A percentile compares a stretch with the other conserved stretches of the same genome.
Evolutionary conservation across 2,329 filamentous ascomycete species (phyloP).

Genomic region (Gliomastix tumulicola): DNA sequence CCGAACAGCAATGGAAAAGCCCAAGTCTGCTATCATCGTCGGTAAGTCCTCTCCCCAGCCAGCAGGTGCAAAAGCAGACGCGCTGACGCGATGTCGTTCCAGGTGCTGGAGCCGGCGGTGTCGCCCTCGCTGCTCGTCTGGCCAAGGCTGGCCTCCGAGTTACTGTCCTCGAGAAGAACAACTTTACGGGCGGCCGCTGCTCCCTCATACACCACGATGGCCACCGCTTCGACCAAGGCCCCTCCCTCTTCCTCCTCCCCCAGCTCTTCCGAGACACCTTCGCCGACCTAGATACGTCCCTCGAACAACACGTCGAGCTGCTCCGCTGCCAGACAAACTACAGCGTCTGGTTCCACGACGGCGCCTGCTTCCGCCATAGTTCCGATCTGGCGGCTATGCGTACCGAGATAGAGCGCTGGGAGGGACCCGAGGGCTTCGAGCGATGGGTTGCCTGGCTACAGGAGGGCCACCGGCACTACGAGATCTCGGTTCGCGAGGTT

Average conservation of each 20-base stretch:
- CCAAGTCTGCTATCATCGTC: constrained; percentile 18
- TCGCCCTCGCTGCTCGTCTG: constrained; percentile 64
- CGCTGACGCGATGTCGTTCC: constrained; percentile 2
- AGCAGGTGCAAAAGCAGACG: background rate
- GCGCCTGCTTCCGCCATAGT: constrained; percentile 54
- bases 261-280: constrained; percentile 65
- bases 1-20: constrained; percentile 12
- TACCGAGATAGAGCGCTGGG: constrained; percentile 62
- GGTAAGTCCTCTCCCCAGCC: constrained; percentile 9
- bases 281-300: constrained; percentile 57
- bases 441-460: constrained; percentile 61
- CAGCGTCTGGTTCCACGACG: constrained; percentile 66
- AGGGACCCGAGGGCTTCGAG: constrained; percentile 63
- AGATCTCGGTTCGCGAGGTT: constrained; percentile 59
- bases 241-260: constrained; percentile 65
- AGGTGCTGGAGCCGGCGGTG: constrained; percentile 66
- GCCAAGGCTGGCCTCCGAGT: constrained; percentile 64
- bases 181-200: constrained; percentile 65
- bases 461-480: constrained; percentile 65
- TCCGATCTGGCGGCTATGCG: constrained; percentile 69
- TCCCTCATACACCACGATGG: constrained; percentile 54
- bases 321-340: constrained; percentile 72
- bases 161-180: constrained; percentile 74
- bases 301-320: constrained; percentile 60
- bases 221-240: constrained; percentile 71